phyloP scores from a whole-genome alignment of 345 rosid species.

The Salix koriyanagi region DNA sequence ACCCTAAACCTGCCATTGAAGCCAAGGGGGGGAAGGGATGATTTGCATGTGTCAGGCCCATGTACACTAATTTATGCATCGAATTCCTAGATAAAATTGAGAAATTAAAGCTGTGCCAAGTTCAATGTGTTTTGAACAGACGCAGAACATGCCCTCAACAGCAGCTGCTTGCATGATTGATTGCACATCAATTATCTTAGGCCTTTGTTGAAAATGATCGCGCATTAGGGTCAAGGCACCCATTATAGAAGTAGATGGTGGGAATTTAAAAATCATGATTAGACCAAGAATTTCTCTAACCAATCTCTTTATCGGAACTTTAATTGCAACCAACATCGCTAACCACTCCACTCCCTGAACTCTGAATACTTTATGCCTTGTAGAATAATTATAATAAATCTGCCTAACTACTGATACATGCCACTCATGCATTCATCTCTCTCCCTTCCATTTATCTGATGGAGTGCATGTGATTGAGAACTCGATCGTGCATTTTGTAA shows the following conservation, averaged over 20 bases:
- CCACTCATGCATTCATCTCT: neutral
- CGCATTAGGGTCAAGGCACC: slow-evolving; percentile 19
- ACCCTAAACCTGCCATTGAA: too few relatives aligned
- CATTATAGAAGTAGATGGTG: slow-evolving; percentile 10
- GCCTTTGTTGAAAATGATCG: slow-evolving; percentile 3
- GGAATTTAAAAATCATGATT: slow-evolving; percentile 3
- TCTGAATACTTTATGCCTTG: neutral
- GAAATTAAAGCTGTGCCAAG: neutral
- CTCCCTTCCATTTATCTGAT: slow-evolving; percentile 1
- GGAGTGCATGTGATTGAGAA: too few relatives aligned
- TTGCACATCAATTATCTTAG: neutral
- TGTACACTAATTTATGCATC: neutral
- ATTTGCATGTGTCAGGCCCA: neutral
- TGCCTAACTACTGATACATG: neutral
- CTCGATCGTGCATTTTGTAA: too few relatives aligned
- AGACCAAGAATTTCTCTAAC: slow-evolving; percentile 1
- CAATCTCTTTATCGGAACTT: neutral
- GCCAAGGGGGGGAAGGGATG: too few relatives aligned
- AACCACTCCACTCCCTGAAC: slow-evolving; percentile 18
- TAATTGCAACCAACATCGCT: slow-evolving; percentile 7
- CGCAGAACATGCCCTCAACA: too few relatives aligned
- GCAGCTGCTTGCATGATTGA: neutral
- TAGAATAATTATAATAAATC: neutral
- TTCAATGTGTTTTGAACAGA: neutral
- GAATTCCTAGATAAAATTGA: neutral